A percentile compares a stretch with the other conserved stretches of the same genome.
Conservation (phyloP, 176 grass and related monocot species). For the Cymbopogon citratus region DNA sequence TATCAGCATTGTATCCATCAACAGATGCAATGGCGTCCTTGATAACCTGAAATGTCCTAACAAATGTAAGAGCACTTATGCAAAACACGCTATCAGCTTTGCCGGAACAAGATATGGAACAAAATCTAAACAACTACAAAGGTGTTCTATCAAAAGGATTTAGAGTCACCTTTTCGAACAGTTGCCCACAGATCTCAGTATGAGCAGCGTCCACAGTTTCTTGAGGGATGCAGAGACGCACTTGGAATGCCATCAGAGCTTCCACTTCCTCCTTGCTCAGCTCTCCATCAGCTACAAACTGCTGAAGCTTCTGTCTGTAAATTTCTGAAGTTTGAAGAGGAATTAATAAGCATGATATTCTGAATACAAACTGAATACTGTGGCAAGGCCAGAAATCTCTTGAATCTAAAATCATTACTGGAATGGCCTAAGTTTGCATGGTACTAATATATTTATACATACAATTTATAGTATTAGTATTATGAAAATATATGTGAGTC, state of each 20-base stretch:
- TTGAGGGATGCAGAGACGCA: slow-evolving; percentile 92
- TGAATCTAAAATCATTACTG: not conserved
- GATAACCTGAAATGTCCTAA: slow-evolving; percentile 57
- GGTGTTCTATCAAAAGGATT: slow-evolving; percentile 23
- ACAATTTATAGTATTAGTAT: not conserved
- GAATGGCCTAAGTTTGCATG: not conserved
- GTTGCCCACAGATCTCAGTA: slow-evolving; percentile 73
- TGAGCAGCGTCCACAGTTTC: slow-evolving; percentile 69
- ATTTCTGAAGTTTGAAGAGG: slow-evolving; percentile 64
- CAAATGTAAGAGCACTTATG: slow-evolving; percentile 27
- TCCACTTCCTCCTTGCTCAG: slow-evolving; percentile 83
- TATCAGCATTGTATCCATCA: slow-evolving; percentile 71
- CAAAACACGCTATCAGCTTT: slow-evolving; percentile 26
- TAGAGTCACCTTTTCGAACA: slow-evolving; percentile 85
- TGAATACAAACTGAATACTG: slow-evolving; percentile 13
- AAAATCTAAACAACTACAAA: slow-evolving; percentile 10
- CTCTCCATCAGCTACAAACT: slow-evolving; percentile 76
- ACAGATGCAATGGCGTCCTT: slow-evolving; percentile 75
- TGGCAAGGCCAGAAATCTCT: not conserved
- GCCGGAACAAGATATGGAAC: slow-evolving; percentile 5
- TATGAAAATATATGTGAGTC: not conserved
- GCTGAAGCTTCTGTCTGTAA: slow-evolving; percentile 97
- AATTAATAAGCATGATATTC: slow-evolving; percentile 30
- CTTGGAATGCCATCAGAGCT: slow-evolving; percentile 75
- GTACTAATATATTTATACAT: not conserved